A percentile compares a stretch with the other conserved stretches of the same genome.
Evolutionary conservation across 345 rosid species (phyloP).

Genomic region (Eucalyptus polybractea): DNA sequence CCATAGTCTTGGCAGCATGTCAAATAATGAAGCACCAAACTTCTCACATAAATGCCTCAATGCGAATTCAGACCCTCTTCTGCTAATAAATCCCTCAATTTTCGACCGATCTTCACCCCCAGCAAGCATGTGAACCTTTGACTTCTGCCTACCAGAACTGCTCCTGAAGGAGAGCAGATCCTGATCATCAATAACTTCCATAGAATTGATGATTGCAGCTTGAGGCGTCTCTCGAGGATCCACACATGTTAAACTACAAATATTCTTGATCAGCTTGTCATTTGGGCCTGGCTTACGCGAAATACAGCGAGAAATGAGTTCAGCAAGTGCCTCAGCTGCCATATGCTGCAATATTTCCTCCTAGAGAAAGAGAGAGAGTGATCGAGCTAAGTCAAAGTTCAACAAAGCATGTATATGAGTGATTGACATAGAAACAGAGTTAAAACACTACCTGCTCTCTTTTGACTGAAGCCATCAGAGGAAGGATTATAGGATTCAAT

Average conservation of each 20-base stretch:
- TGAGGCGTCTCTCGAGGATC: slow-evolving; percentile 98
- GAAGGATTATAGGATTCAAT: slow-evolving; percentile 89
- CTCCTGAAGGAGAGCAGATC: slow-evolving; percentile 65
- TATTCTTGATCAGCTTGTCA: slow-evolving; percentile 90
- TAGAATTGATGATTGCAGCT: slow-evolving; percentile 58
- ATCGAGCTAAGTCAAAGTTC: background rate
- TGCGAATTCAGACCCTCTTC: slow-evolving; percentile 93
- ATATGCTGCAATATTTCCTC: slow-evolving; percentile 84
- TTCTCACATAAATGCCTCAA: slow-evolving; percentile 67
- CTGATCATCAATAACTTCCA: slow-evolving; percentile 74
- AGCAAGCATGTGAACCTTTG: slow-evolving; percentile 47
- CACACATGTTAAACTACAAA: slow-evolving; percentile 78
- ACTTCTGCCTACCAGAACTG: slow-evolving; percentile 52
- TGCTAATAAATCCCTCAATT: slow-evolving; percentile 83
- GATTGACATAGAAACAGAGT: background rate
- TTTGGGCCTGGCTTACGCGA: slow-evolving; percentile 90
- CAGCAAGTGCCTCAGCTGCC: slow-evolving; percentile 96
- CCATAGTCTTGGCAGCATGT: slow-evolving; percentile 94
- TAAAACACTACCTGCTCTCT: slow-evolving; percentile 77
- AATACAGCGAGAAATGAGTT: slow-evolving; percentile 73
- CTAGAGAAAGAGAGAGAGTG: slow-evolving; percentile 17
- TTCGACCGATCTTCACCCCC: slow-evolving; percentile 86
- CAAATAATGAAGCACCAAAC: slow-evolving; percentile 80
- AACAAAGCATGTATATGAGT: background rate
- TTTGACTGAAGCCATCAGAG: slow-evolving; percentile 91